These are phyloP conservation scores for Globisporangium canariense DNA, from an alignment of 352 stramenopile genomes.

Conservation along the genomic window DNA sequence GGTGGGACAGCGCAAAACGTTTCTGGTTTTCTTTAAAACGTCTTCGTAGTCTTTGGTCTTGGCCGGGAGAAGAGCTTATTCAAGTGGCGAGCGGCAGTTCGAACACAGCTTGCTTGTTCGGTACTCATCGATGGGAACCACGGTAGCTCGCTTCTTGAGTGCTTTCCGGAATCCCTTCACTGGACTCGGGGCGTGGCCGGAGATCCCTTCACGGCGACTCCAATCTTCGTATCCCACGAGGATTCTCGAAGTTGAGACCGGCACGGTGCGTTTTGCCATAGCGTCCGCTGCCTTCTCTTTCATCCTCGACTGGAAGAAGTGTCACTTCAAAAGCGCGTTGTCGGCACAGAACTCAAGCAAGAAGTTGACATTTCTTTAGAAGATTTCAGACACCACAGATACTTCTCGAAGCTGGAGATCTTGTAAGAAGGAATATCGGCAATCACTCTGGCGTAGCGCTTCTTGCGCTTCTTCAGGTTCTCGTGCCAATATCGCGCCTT, in stretches of 20 bases:
- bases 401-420: not conserved
- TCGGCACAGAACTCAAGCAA: conserved; percentile 1
- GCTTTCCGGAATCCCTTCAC: no score
- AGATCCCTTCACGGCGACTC: no score
- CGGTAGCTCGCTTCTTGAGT: conserved; percentile 3
- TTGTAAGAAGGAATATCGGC: conserved; percentile 5
- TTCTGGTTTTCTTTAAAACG: no score
- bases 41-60: no score
- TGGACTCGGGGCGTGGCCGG: no score
- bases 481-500: no score
- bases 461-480: not conserved
- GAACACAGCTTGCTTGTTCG: conserved; percentile 4
- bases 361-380: conserved; percentile 8
- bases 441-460: not conserved
- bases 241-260: no score
- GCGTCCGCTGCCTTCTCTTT: not conserved
- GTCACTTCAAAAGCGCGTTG: conserved; percentile 6
- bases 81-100: no score
- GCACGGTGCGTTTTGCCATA: not conserved
- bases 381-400: not conserved
- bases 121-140: conserved; percentile 4
- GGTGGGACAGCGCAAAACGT: no score
- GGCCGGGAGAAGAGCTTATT: no score
- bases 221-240: no score
- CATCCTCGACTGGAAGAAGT: not conserved